Evolutionary conservation across 768 basidiomycete species (phyloP), one percentile per base, ranked within the genome.

Genomic region (Hortiboletus flavorubellus): DNA sequence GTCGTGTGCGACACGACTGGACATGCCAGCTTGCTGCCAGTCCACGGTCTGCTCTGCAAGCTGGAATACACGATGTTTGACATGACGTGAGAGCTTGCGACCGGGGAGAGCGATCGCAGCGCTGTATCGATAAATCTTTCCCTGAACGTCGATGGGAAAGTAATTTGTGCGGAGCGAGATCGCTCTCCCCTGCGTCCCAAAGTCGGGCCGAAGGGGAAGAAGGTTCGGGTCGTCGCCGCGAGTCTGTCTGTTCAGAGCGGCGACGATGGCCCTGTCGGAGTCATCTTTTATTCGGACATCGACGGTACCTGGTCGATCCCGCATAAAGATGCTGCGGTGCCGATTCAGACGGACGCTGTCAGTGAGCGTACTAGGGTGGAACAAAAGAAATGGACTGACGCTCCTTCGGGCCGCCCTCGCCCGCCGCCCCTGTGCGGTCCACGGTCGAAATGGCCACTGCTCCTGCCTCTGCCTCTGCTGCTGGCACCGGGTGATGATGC

Each of bases 111-210:
- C 8, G 8, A 66, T 67, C 26, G 26, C 54, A 8, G 73, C 69
- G 45, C 68, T 69, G 53, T 81, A 83, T 49, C 77, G 75, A 46
- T 67, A 69, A 0, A 82, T 59, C 4, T 66, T 64, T 2, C 72
- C 73, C 52, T 72, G 70, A 23, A 78, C 59, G 4, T 64, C 59
- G 18, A 83, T 64, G 0, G 80, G 73, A 58, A 81, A 82, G 64
- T 77, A 77, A 38, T 83, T 82, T 12, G 78, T 67, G 16, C 81
- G 78, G 6, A 83, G 69, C 16, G 64, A 66, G 59, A 82, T 72
- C 16, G 56, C 42, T 9, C 53, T 64, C 11, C 80, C 80, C 14
- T 59, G 59, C 1, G 68, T 73, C 8, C 80, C 81, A 55, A 72
- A 81, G 51, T 69, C 72, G 8, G 79, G 80, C 14, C 81, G 73